phyloP scores from a whole-genome alignment of 306 rosid genomes.

The Lupinus albus region DNA sequence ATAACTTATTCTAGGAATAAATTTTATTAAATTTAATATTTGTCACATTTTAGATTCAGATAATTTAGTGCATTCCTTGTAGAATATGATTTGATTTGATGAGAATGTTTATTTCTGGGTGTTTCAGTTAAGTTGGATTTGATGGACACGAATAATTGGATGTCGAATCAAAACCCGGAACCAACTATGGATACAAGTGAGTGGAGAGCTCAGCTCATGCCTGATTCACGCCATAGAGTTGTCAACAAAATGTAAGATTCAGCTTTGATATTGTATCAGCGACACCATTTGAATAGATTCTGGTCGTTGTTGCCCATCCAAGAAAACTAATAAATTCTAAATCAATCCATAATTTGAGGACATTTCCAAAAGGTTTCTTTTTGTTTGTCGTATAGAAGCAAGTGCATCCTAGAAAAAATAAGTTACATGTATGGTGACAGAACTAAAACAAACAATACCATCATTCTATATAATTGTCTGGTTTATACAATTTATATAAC shows the following conservation, averaged over 20 bases:
- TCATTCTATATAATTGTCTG: not conserved
- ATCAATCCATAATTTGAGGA: not conserved
- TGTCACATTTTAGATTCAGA: not conserved
- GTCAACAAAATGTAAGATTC: conserved; percentile 58
- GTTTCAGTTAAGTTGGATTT: conserved; percentile 26
- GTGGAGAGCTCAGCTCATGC: conserved; percentile 55
- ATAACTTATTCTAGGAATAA: not conserved
- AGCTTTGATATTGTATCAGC: conserved; percentile 14
- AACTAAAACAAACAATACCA: conserved; percentile 7
- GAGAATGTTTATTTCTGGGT: conserved; percentile 9
- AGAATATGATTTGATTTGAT: conserved; percentile 10
- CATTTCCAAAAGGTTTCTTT: not conserved
- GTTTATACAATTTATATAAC: not conserved
- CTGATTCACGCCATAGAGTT: conserved; percentile 52
- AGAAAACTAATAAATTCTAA: not conserved
- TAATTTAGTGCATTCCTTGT: conserved; percentile 11
- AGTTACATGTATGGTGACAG: not conserved
- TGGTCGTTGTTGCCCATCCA: not conserved
- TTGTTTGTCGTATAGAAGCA: conserved; percentile 21
- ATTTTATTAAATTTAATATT: not conserved
- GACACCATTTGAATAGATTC: conserved; percentile 4
- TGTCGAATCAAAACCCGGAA: conserved; percentile 49
- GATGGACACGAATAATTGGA: conserved; percentile 55
- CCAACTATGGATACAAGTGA: conserved; percentile 47
- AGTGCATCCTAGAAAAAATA: not conserved